Conservation (phyloP, 805 yeast genomes). For the Debaryomyces castellii region DNA sequence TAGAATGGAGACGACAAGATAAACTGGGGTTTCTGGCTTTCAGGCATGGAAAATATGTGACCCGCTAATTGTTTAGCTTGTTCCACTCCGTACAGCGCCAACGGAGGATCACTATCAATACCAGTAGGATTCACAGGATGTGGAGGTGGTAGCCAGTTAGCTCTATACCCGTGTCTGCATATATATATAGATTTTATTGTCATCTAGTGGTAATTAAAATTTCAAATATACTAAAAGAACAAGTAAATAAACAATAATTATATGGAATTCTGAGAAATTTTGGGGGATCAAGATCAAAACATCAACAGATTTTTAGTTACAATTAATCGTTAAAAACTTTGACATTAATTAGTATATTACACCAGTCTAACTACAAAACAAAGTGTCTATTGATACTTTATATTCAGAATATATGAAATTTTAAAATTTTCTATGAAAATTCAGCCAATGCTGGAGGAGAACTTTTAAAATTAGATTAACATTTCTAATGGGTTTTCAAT, state of each 20-base stretch:
- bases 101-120: constrained; percentile 81
- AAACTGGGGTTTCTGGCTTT: constrained; percentile 61
- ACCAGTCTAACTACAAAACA: not conserved
- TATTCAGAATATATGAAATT: constrained; percentile 1
- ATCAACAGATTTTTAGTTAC: too few relatives aligned
- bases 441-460: not conserved
- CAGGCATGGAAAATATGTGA: constrained; percentile 44
- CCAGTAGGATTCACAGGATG: constrained; percentile 85
- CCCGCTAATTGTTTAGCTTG: constrained; percentile 82
- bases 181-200: constrained; percentile 59
- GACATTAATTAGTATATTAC: not conserved
- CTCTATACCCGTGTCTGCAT: constrained; percentile 86
- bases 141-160: constrained; percentile 78
- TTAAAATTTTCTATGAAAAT: constrained; percentile 1
- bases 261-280: not conserved
- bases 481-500: constrained; percentile 96
- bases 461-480: constrained; percentile 53
- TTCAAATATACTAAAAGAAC: not conserved
- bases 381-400: not conserved
- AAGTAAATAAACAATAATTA: not conserved
- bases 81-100: constrained; percentile 83
- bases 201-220: constrained; percentile 16
- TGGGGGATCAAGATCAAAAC: not conserved
- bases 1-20: constrained; percentile 84
- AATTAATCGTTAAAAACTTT: too few relatives aligned